Evolutionary conservation across 2,329 filamentous ascomycete species (phyloP).

Genomic region (Sclerotinia sclerotiorum): DNA sequence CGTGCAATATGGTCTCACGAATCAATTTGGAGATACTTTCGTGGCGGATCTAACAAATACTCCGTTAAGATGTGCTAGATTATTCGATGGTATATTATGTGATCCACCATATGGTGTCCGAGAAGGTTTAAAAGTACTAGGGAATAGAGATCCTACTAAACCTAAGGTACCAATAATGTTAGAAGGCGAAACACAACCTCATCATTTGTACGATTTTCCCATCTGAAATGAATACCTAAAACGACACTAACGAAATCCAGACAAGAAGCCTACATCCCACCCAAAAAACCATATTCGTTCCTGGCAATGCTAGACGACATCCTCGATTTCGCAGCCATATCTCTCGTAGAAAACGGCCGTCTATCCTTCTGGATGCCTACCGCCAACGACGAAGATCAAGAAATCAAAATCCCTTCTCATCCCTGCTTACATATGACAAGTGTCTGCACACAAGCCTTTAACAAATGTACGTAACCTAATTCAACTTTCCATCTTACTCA

Average conservation of each 20-base stretch:
- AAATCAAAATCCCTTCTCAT: constrained; percentile 75
- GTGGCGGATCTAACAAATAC: constrained; percentile 86
- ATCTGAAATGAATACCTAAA: not conserved
- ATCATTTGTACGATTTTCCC: constrained; percentile 59
- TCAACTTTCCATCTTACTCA: too few relatives aligned
- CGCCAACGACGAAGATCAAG: constrained; percentile 73
- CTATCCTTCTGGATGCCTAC: constrained; percentile 98
- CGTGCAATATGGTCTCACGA: constrained; percentile 71
- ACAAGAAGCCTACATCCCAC: constrained; percentile 71
- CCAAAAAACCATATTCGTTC: constrained; percentile 91
- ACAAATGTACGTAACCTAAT: constrained; percentile 64
- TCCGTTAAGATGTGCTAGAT: constrained; percentile 59
- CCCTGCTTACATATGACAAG: constrained; percentile 70
- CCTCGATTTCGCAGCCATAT: constrained; percentile 73
- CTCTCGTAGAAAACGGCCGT: constrained; percentile 75
- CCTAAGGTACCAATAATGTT: constrained; percentile 59
- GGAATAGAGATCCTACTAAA: constrained; percentile 66
- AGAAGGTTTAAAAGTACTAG: constrained; percentile 86
- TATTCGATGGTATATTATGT: constrained; percentile 88
- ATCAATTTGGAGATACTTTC: constrained; percentile 73
- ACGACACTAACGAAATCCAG: constrained; percentile 40
- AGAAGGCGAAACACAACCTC: constrained; percentile 58
- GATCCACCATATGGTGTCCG: constrained; percentile 95
- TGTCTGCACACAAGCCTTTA: constrained; percentile 83
- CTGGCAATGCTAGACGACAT: constrained; percentile 88